Evolutionary conservation across 2,329 filamentous ascomycete genomes (phyloP), one percentile per base, ranked within the genome.

Genomic region (Penicillium brasilianum): DNA sequence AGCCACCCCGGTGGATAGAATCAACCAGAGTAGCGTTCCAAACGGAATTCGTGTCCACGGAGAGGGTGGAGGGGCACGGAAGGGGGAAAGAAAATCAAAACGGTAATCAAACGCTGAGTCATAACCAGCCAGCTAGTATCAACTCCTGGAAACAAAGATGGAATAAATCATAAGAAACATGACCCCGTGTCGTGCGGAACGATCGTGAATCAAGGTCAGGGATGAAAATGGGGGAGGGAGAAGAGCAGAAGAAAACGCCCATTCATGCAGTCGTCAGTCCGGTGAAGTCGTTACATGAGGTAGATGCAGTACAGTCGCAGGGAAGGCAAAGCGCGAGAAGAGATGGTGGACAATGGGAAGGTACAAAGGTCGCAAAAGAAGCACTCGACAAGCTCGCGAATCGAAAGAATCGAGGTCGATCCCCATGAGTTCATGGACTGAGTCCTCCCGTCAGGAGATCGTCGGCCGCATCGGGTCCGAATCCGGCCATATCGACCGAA

Each of bases 401-500:
- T 30, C 44, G 52, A 66, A 51, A 14, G 36, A 14, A 46, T 37
- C 18, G 13, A n/a, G 10, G 41, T 20, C 39, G 10, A 57, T 50
- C 46, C 46, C n/a, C 60, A 13, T 11, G n/a, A 37, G 13, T 36
- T 74, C 71, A 79, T 32, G 77, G 77, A 60, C 77, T 79, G 36
- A 78, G 69, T 43, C 71, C 76, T 44, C 65, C 69, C 57, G 69
- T 69, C 30, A 78, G 62, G 30, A 78, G 62, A 62, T 79, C 76
- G 53, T 78, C 76, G 10, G 72, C 70, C 22, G 60, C 70, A 66
- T 80, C 78, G 34, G 78, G 73, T 30, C 77, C 77, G 56, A 80
- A 80, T 14, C 76, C 78, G 59, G 77, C 77, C 77, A 80, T 80
- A 57, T 80, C 78, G 62, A 80, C 77, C 11, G 77, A 79, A 63